Base-by-base conservation (phyloP, 1,284 basidiomycete genomes). In the Anthracocystis walkeri region DNA sequence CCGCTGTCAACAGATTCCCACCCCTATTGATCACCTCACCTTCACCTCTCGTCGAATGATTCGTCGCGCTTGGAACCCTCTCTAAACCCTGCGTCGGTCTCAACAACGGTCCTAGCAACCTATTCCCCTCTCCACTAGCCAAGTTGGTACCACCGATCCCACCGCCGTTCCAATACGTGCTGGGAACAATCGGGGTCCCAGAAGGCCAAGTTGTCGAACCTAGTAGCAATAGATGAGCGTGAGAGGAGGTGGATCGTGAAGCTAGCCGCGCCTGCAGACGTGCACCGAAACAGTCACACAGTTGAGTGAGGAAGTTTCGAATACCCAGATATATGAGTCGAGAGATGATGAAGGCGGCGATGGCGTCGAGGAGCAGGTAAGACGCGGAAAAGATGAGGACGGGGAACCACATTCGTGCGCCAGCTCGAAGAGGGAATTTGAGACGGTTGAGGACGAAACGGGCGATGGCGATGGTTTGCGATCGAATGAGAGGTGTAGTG, bases 81-180 rank as follows among this genome's bases (percentile, higher is more conserved):
- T 64, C 48, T 12, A 54, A 18, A 2, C 44, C n/a, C 1, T 44
- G 58, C 11, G 44, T 16, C 1, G 45, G 48, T n/a, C 68, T 29
- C 6, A 51, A 44, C 10, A 61, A 48, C n/a, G 62, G 62, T 5
- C 68, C 20, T 0, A 65, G 40, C 16, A 57, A 46, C 3, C 62
- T 29, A 16, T 31, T 58, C 6, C 49, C 12, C 41, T 41, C 56
- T 20, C 12, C 21, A 25, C 55, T 48, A 4, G 68, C 58, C 3
- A 64, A 4, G 14, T 65, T 75, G 0, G 71, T 75, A 0, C 71
- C 71, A 3, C 71, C 71, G 4, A 75, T 63, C 0, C 71, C 71
- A 23, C 71, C 71, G 12, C 71, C 71, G 59, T 69, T 69, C 71
- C 71, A 75, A 49, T 61, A 54, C 5, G 55, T 68, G 8, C 61